Base-by-base conservation (phyloP, 2,329 filamentous ascomycete species). In the Exophiala bonariae region DNA sequence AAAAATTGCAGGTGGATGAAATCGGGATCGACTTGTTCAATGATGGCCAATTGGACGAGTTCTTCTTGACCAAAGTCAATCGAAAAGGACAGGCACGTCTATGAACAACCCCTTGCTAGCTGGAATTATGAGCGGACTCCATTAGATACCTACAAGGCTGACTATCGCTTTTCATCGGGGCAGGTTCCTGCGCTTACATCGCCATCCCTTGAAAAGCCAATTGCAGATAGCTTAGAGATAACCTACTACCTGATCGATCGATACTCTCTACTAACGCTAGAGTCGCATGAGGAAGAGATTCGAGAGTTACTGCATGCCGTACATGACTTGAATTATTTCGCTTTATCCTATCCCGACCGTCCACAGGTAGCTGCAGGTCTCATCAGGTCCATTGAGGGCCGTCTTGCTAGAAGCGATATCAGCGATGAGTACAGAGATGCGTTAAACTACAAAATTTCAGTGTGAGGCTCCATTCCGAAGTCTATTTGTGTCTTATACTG, bases 261-360 rank as follows among this genome's bases (percentile, higher is more conserved):
- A 11, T 32, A 43, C 20, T 39, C 46, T 13, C 14, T 14, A 9
- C 28, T 49, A n/a, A 37, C 22, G 41, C 40, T 39, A 10, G 11
- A 18, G 10, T 33, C 32, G 17, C 34, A 40, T 30, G 39, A 19
- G 13, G 40, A 34, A 14, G 39, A 49, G 6, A 40, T 32, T 20
- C 19, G 14, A n/a, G 39, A 18, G 16, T 19, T 43, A 16, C 46
- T 49, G 11, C 22, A 30, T 11, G 26, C 42, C 11, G 33, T 49
- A 4, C 46, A 49, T n/a, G 46, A 39, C 33, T 38, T 49, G 23
- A 49, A 49, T 17, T 49, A 36, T 22, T 49, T 49, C 23, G 23
- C 46, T 2, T 33, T 49, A 5, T 32, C 40, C 0, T 43, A 43
- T 26, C 33, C 39, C 26, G 23, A 44, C 10, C 11, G 13, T 4